Percentiles rank a stretch among this genome's conserved stretches.
Conservation (phyloP, 441 rosid species). For the Arabidopsis hybrid region DNA sequence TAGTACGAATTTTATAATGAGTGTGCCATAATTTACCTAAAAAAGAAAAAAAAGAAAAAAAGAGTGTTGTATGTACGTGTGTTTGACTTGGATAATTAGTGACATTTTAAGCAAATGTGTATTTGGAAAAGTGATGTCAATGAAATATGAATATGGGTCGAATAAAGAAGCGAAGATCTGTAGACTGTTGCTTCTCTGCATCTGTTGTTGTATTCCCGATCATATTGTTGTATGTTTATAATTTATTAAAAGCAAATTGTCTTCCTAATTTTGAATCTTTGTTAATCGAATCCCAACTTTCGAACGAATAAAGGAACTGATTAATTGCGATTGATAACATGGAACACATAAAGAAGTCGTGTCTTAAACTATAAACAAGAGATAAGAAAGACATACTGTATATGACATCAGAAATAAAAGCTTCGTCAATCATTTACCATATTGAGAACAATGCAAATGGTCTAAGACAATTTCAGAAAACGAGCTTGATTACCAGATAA, state of each 20-base stretch:
- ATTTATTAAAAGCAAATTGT: neutral
- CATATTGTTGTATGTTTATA: neutral
- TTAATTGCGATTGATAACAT: neutral
- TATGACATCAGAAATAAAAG: too few species aligned
- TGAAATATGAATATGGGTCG: neutral
- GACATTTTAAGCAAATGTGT: neutral
- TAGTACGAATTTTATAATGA: neutral
- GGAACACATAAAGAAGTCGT: neutral
- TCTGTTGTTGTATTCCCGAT: neutral
- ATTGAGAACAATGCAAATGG: too few species aligned
- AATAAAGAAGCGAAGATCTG: slow-evolving; percentile 10
- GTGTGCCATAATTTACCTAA: neutral
- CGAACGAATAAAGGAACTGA: neutral
- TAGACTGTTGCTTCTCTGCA: neutral
- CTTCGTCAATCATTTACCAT: too few species aligned
- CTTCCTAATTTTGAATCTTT: neutral
- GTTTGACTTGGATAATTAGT: neutral
- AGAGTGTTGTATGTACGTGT: slow-evolving; percentile 2
- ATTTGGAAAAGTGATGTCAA: neutral
- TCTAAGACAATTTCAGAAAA: too few species aligned
- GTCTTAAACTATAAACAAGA: neutral
- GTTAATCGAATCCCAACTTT: neutral
- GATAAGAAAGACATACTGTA: neutral
- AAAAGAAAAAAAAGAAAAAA: neutral
- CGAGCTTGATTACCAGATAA: neutral